Evolutionary conservation across 2,329 filamentous ascomycete species (phyloP), one percentile per base, ranked within the genome.

Genomic region (Stachybotrys chlorohalonatus): DNA sequence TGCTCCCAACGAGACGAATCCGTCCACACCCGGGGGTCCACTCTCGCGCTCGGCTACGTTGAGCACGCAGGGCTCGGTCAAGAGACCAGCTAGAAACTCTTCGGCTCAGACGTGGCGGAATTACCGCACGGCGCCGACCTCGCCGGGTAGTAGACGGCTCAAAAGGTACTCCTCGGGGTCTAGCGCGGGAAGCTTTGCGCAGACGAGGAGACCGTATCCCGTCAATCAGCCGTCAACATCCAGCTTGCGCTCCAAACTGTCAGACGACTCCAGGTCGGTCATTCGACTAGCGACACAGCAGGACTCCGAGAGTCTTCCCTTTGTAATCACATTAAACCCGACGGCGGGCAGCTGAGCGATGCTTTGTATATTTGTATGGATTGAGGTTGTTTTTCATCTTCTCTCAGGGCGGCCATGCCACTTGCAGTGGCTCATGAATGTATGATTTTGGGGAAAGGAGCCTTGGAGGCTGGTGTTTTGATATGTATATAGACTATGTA

Each of bases 111-210:
- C 73, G 7, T 72, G 75, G 70, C 70, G 68, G 48, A 67, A 73
- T 24, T 82, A 76, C 59, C 70, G 73, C 53, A 81, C 79, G 7
- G 79, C 79, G 15, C 79, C 79, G 0, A 80, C 77, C n/a, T 81
- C 79, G 31, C 73, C 78, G 7, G 72, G 70, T 49, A 79, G 76
- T 55, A 72, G 68, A 11, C 66, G 61, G 15, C 67, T 69, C n/a
- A 70, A 61, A 6, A 54, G 63, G n/a, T 51, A 71, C 16, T 73
- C 73, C 17, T 68, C 68, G 31, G 69, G 63, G 52, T 68, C 64
- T 8, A 75, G 71, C 56, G 61, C 62, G 49, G 67, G 65, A 54
- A 75, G 68, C 56, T 73, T 79, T 54, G 70, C 76, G 32, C 73
- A 72, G 62, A 72, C 72, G 2, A 68, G 73, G 17, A 69, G 63